Conservation (phyloP, 345 rosid species). For the Leavenworthia alabamica region DNA sequence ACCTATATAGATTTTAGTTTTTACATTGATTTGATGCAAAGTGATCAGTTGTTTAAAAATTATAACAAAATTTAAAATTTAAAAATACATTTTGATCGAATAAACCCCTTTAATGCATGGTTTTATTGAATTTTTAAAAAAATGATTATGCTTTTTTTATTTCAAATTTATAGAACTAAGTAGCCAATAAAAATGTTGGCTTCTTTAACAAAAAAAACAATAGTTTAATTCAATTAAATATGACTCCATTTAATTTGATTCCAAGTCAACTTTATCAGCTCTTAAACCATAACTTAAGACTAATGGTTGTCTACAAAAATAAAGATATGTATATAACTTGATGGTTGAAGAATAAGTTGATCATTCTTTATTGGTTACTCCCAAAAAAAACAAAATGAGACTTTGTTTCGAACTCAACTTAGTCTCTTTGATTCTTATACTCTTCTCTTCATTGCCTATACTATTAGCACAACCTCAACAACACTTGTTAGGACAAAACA, state of each 20-base stretch:
- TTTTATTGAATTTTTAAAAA: too few species aligned
- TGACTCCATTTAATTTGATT: neutral
- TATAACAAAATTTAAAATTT: too few species aligned
- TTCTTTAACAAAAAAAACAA: too few species aligned
- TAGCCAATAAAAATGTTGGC: too few species aligned
- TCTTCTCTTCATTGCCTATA: conserved; percentile 15
- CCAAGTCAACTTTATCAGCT: neutral
- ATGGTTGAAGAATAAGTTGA: conserved; percentile 23
- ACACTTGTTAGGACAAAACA: conserved; percentile 20
- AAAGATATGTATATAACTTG: conserved; percentile 13
- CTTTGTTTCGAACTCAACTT: too few species aligned
- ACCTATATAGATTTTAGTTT: too few species aligned
- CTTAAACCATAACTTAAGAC: conserved; percentile 18
- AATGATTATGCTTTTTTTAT: too few species aligned
- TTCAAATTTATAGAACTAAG: too few species aligned
- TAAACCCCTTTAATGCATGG: too few species aligned
- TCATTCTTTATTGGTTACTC: conserved; percentile 14
- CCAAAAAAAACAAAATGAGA: conserved; percentile 19
- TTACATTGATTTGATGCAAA: too few species aligned
- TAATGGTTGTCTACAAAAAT: conserved; percentile 12
- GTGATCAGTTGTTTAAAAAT: too few species aligned
- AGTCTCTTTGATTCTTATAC: conserved; percentile 26
- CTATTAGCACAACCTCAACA: conserved; percentile 29
- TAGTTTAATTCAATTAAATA: neutral
- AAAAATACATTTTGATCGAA: too few species aligned